Base-by-base conservation (phyloP, 768 basidiomycete genomes). In the Chalciporus piperatus region DNA sequence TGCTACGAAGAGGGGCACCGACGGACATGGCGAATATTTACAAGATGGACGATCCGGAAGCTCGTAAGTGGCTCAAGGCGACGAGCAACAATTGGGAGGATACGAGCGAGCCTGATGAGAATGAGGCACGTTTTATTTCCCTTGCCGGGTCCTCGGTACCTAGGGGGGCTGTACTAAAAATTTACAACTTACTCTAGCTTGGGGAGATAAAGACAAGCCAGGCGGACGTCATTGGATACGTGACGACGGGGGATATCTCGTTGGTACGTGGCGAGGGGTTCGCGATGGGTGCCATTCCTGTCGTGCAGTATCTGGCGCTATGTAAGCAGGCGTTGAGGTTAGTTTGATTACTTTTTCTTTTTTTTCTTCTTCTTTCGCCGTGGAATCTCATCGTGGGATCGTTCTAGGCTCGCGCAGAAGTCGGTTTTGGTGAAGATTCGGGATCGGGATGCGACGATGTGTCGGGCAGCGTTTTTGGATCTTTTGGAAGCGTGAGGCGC, bases 211-310 rank as follows among this genome's bases (percentile, higher is more conserved):
- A 70, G 7, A 75, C 83, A 6, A 59, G 71, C 2, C 62, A 74
- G 42, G 64, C 71, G 3, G 63, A 70, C 3, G 75, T 89, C 22
- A 81, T 96, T 47, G 95, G 96, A 1, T 90, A 89, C 60, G 76
- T 93, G 17, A 92, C 92, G 0, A 85, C 89, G 3, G 95, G 94
- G 0, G 84, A 84, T 53, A 87, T 80, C 64, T 95, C 94, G 2
- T 76, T 98, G 8, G 77, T 83, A 0, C 79, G 84, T 25, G 95
- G 95, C 0, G 72, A 79, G 52, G 93, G 91, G 0, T 82, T 82
- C 59, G 94, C 82, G 3, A 75, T 97, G 12, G 96, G 85, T 16
- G 82, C 85, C 0, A 69, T 98, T 16, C 73, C 89, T 3, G 63
- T 94, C 12, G 60, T 66, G 23, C 71, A 71, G 48, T 70, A 83